These are phyloP conservation scores for Cucurbita maxima DNA, from an alignment of 306 rosid species.

Conservation along the genomic window DNA sequence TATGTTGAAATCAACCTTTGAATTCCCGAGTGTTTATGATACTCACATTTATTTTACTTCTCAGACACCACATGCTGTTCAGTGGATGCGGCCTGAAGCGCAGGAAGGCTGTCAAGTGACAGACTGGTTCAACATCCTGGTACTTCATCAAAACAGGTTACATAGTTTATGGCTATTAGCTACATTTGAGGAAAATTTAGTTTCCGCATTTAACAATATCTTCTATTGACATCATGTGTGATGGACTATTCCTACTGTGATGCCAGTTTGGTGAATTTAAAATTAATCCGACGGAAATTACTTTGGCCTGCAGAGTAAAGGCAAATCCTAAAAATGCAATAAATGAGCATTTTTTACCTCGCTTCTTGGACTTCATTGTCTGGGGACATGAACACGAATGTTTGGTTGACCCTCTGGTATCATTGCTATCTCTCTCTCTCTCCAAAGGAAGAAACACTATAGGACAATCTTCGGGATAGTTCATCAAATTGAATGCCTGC, in stretches of 20 bases:
- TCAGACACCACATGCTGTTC: conserved; percentile 98
- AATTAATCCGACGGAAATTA: neutral
- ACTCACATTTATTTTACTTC: conserved; percentile 10
- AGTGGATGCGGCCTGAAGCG: conserved; percentile 94
- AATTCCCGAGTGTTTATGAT: neutral
- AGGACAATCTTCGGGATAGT: neutral
- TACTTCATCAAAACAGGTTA: conserved; percentile 98
- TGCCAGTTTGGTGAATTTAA: neutral
- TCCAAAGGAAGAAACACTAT: neutral
- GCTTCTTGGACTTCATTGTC: conserved; percentile 87
- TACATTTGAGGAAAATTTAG: neutral
- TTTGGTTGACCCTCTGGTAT: conserved; percentile 88
- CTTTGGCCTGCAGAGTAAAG: conserved; percentile 61
- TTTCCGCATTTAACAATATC: neutral
- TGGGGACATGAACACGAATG: conserved; percentile 99
- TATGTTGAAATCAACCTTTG: conserved; percentile 8
- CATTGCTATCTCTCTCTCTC: neutral
- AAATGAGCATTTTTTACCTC: conserved; percentile 89
- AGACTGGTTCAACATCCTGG: conserved; percentile 95
- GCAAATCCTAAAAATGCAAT: conserved; percentile 96
- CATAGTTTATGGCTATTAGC: conserved; percentile 6
- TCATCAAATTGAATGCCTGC: conserved; percentile 13
- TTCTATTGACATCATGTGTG: neutral
- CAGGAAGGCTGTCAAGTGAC: conserved; percentile 75
- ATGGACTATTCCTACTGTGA: neutral